phyloP scores from a whole-genome alignment of 2,329 filamentous ascomycete genomes.

The Penicillium sp. region DNA sequence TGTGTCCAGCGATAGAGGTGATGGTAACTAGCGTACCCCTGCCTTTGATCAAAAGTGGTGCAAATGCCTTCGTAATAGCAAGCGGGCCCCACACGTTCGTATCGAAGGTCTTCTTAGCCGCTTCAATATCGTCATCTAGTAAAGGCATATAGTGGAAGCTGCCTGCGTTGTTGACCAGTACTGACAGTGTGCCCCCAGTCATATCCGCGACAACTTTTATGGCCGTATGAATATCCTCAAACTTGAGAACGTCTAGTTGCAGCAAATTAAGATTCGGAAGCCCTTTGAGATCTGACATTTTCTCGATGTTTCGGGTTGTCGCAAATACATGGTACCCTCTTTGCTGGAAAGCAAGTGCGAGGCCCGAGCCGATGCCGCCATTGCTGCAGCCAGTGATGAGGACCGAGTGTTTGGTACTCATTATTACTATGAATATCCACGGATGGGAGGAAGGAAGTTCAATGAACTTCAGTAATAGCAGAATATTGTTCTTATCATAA shows the following conservation, averaged over 20 bases:
- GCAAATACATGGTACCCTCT: neutral
- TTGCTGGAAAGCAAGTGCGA: neutral
- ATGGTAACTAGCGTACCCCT: constrained; percentile 6
- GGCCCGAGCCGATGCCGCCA: neutral
- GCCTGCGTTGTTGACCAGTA: constrained; percentile 47
- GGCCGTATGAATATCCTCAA: neutral
- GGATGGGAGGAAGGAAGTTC: neutral
- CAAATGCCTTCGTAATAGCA: constrained; percentile 24
- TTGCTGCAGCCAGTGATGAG: neutral
- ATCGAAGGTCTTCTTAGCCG: constrained; percentile 25
- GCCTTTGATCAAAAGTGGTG: constrained; percentile 21
- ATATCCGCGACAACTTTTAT: neutral
- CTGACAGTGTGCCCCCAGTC: constrained; percentile 36
- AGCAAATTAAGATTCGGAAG: neutral
- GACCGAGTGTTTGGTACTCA: neutral
- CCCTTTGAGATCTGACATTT: neutral
- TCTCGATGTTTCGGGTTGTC: neutral
- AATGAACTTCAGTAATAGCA: neutral
- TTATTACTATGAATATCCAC: neutral
- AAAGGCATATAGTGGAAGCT: constrained; percentile 34
- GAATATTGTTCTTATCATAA: neutral
- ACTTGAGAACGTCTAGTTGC: neutral
- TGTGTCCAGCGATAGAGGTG: neutral
- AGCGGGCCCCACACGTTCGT: constrained; percentile 20
- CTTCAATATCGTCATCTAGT: constrained; percentile 37